Evolutionary conservation across 192 early-diverging fungal genomes (phyloP).

Genomic region (Coemansia sp.): DNA sequence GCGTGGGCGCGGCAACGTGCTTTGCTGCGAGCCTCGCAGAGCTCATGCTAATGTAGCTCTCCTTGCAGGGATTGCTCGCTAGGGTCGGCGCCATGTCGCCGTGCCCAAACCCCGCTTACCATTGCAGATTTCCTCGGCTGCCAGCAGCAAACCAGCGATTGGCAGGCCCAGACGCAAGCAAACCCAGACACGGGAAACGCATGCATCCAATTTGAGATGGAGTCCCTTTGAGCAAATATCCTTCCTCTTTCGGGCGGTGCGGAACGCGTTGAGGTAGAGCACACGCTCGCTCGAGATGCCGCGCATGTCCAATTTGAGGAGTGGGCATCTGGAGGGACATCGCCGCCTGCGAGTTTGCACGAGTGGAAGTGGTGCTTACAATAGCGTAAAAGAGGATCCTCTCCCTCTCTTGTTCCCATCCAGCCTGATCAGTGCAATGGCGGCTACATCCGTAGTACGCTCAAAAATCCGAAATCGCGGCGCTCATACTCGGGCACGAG

Average conservation of each 20-base stretch:
- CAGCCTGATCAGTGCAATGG: not conserved
- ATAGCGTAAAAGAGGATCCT: not conserved
- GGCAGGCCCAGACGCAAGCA: not conserved
- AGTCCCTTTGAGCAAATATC: not conserved
- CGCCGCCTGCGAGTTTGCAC: too few species aligned
- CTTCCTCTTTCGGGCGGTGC: not conserved
- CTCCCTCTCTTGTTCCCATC: not conserved
- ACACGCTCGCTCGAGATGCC: too few species aligned
- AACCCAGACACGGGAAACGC: not conserved
- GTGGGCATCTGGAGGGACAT: too few species aligned
- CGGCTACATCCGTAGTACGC: not conserved
- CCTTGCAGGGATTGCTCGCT: not conserved
- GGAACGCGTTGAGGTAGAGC: not conserved
- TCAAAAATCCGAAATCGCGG: not conserved
- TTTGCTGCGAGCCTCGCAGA: not conserved
- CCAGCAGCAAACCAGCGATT: not conserved
- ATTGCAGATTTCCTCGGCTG: not conserved
- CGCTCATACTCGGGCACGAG: constrained; percentile 7
- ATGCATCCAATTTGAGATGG: not conserved
- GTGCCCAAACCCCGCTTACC: not conserved
- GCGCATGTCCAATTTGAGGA: too few species aligned
- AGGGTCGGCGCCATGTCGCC: constrained; percentile 3
- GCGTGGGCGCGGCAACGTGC: constrained; percentile 9
- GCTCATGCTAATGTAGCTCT: not conserved
- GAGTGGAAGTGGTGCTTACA: not conserved